Evolutionary conservation across 495 filamentous ascomycete genomes (phyloP).

Genomic region (Lepidopterella palustris): DNA sequence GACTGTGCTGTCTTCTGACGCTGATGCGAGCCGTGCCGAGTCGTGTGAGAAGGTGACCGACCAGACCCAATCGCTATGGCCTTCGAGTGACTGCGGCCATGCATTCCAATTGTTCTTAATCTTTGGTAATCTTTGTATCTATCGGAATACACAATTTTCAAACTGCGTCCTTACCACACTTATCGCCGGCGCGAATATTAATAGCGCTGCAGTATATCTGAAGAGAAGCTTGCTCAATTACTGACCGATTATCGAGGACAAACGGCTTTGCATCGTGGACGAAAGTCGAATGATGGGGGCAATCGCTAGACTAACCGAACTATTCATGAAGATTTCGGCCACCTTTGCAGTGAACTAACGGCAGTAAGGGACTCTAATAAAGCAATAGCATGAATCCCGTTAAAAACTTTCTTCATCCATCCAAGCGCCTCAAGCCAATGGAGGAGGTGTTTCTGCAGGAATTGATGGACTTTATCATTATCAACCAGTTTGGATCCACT

Average conservation of each 20-base stretch:
- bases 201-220: slow-evolving; percentile 32
- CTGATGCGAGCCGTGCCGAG: background rate
- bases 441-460: background rate
- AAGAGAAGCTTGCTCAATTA: slow-evolving; percentile 28
- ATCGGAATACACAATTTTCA: background rate
- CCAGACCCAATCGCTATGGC: background rate
- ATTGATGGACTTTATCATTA: background rate
- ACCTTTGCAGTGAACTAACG: background rate
- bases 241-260: slow-evolving; percentile 22
- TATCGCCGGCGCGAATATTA: too few relatives aligned
- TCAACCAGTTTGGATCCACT: background rate
- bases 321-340: background rate
- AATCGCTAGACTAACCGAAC: background rate
- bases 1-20: background rate
- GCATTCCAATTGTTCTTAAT: background rate
- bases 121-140: background rate
- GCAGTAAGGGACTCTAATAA: background rate
- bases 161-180: background rate
- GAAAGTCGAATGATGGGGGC: slow-evolving; percentile 26
- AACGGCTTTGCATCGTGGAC: slow-evolving; percentile 37
- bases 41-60: background rate
- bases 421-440: background rate
- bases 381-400: background rate
- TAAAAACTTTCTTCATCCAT: slow-evolving; percentile 6
- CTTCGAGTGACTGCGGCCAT: background rate